Conservation (phyloP, 306 rosid genomes). For the Cucurbita ficifolia region DNA sequence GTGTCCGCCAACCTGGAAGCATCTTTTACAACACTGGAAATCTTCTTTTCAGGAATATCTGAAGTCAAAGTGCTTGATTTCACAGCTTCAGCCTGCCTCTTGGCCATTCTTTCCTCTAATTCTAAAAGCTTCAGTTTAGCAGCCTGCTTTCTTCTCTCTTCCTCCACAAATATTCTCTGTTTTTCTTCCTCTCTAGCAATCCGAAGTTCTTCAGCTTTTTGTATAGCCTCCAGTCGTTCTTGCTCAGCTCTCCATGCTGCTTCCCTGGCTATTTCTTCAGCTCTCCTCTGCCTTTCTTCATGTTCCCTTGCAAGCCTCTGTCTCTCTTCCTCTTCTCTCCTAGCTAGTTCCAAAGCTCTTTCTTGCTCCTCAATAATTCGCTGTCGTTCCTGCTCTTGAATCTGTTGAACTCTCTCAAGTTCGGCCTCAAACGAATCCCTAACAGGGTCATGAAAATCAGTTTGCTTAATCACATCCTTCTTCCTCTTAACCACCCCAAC, state of each 20-base stretch:
- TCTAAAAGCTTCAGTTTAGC: slow-evolving; percentile 86
- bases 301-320: slow-evolving; percentile 53
- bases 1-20: slow-evolving; percentile 33
- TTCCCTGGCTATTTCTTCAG: slow-evolving; percentile 91
- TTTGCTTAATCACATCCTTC: slow-evolving; percentile 59
- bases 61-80: slow-evolving; percentile 26
- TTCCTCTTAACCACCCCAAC: slow-evolving; percentile 81
- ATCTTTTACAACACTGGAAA: slow-evolving; percentile 26
- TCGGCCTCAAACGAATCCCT: slow-evolving; percentile 98
- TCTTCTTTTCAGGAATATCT: slow-evolving; percentile 34
- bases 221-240: slow-evolving; percentile 53
- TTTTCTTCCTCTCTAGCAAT: slow-evolving; percentile 75
- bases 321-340: slow-evolving; percentile 89
- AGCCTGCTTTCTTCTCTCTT: slow-evolving; percentile 88
- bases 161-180: slow-evolving; percentile 53
- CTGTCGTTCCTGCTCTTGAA: slow-evolving; percentile 89
- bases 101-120: slow-evolving; percentile 83
- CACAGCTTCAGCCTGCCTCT: slow-evolving; percentile 53
- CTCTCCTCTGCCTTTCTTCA: slow-evolving; percentile 64
- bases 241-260: slow-evolving; percentile 91
- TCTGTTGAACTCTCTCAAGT: slow-evolving; percentile 94
- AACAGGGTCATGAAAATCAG: slow-evolving; percentile 81
- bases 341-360: slow-evolving; percentile 60
- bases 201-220: slow-evolving; percentile 75
- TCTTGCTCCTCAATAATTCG: slow-evolving; percentile 72